phyloP scores from a whole-genome alignment of 306 rosid species.

The Pyrus bretschneideri region DNA sequence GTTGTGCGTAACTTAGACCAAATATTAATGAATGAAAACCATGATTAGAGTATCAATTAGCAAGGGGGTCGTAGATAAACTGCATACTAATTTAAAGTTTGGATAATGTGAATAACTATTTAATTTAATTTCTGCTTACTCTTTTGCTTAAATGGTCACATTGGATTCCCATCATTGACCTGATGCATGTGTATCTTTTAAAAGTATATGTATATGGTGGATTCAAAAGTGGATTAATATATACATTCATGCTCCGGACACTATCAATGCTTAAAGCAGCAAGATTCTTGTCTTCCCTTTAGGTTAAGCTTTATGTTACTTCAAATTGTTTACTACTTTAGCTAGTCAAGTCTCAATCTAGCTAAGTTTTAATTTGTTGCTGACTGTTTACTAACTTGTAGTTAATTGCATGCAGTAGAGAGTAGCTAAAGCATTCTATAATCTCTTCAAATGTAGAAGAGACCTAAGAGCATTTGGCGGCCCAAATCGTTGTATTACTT shows the following conservation, averaged over 20 bases:
- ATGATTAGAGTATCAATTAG: too few species aligned
- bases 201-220: conserved; percentile 29
- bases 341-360: conserved; percentile 22
- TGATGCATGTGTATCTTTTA: conserved; percentile 22
- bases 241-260: conserved; percentile 15
- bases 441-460: too few species aligned
- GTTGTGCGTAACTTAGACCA: too few species aligned
- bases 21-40: too few species aligned
- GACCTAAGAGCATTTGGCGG: background rate
- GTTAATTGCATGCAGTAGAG: too few species aligned
- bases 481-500: background rate
- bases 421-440: too few species aligned
- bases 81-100: too few species aligned
- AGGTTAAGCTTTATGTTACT: conserved; percentile 33
- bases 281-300: conserved; percentile 44
- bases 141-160: conserved; percentile 11
- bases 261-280: conserved; percentile 30
- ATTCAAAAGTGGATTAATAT: conserved; percentile 29
- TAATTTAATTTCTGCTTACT: background rate
- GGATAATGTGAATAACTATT: background rate
- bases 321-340: background rate
- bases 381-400: background rate
- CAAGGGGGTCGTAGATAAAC: too few species aligned
- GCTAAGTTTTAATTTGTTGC: background rate
- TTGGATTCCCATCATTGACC: conserved; percentile 62